Base-by-base conservation (phyloP, 1,284 basidiomycete species). In the Microbotryum violaceum region DNA sequence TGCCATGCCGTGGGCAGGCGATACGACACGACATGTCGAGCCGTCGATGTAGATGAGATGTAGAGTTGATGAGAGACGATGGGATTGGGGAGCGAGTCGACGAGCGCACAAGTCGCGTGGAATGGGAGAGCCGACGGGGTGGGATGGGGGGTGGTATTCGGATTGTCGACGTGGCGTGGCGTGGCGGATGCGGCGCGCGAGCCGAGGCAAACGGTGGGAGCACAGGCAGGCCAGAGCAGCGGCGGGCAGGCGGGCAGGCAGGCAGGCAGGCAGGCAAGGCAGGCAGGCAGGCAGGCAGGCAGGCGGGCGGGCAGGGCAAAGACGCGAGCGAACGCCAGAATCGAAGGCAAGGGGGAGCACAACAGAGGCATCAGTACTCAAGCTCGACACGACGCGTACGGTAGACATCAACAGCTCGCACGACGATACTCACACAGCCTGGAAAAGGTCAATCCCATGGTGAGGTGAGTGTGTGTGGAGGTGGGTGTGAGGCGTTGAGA, bases 371-470 rank as follows among this genome's bases (percentile, higher is more conserved):
- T 45, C 14, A 23, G 37, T 31, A 29, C 29, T n/a, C 20, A 23
- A 33, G 10, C 16, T 31, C 18, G 20, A 31, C 20, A 21, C 20
- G 16, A 42, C 5, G 50, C 50, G 20, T 12, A 3, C 12, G 29
- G 29, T 45, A 45, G 31, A 31, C 33, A 52, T 23, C 27, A 18
- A 33, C 18, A 3, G 20, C 8, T 23, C 6, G 42, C 20, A n/a
- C 3, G 27, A 44, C 1, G 4, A 3, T 5, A 58, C 64, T 33
- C 29, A 65, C 65, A 52, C 49, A 70, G 58, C 59, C 64, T 64
- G 16, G 62, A 66, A 56, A 72, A 56, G 14, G 66, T 66, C 44
- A 71, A 58, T 48, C 70, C 70, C 70, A 72, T 72, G 49, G 25
- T 64, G 33, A 18, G 0, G 23, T 9, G 7, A 21, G 14, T 9